Base-by-base conservation (phyloP, 306 rosid genomes). In the Calophaca sinica region DNA sequence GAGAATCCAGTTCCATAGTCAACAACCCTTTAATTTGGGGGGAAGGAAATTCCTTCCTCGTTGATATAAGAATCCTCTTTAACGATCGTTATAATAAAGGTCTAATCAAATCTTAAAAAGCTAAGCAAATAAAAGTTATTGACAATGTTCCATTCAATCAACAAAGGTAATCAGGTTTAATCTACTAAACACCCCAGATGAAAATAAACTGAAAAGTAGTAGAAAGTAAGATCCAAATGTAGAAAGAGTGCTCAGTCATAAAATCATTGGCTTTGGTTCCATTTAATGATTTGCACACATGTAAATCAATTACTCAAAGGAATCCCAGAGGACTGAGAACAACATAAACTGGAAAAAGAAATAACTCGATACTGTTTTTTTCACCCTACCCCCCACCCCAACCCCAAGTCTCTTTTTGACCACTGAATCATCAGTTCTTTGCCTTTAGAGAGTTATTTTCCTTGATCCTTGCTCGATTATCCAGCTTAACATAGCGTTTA, bases 381-480 rank as follows among this genome's bases (percentile, higher is more conserved):
- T 53, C 39, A 7, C 9, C 13, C 26, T 3, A 3, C 48, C 11
- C 48, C 48, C 11, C 41, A 9, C 29, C 3, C 42, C 14, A 32
- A 8, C 8, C 10, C 5, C 46, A 35, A 29, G 41, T 49, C 35
- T 60, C 28, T 5, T 28, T 31, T 48, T 2, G 35, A 69, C 62
- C 54, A 70, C 48, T 73, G 80, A 80, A 75, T 89, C 81, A 91
- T 89, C 82, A 91, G 78, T 85, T 89, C 89, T 89, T 91, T 76
- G 92, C 90, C 86, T 88, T 88, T 2, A 78, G 11, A 53, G 89
- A 81, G 89, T 89, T 88, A 81, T 89, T 91, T 84, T 89, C 97
- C 84, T 88, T 91, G 85, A 91, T 93, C 77, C 86, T 87, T 20
- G 85, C 93, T 72, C 94, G 91, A 77, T 79, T 94, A 79, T 94